Evolutionary conservation across 2,329 filamentous ascomycete genomes (phyloP).

Genomic region (Pseudogymnoascus sp.): DNA sequence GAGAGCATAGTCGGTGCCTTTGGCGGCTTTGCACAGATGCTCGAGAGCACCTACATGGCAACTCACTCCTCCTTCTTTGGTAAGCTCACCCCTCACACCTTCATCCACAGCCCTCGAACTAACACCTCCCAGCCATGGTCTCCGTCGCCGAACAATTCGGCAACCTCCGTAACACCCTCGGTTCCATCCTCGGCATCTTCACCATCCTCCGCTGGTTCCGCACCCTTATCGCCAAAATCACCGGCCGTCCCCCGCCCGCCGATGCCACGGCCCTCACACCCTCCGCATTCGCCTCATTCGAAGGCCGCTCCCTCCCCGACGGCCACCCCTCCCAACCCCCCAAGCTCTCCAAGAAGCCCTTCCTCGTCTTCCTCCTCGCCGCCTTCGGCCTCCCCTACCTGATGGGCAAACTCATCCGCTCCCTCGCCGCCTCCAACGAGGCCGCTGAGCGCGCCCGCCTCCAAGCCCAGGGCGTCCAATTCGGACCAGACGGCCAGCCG

Average conservation of each 20-base stretch:
- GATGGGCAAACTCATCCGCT: conserved; percentile 90
- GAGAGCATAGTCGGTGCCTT: conserved; percentile 96
- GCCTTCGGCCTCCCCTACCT: conserved; percentile 94
- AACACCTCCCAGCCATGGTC: conserved; percentile 67
- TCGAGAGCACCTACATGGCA: conserved; percentile 99
- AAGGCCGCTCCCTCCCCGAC: conserved; percentile 55
- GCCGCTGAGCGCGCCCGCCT: conserved; percentile 63
- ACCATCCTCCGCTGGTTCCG: conserved; percentile 92
- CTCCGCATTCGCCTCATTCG: conserved; percentile 82
- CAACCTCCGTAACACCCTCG: conserved; percentile 84
- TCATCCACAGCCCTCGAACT: conserved; percentile 15
- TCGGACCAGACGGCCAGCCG: conserved; percentile 40
- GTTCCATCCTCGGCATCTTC: conserved; percentile 90
- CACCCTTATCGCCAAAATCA: conserved; percentile 83
- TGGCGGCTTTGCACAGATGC: conserved; percentile 96
- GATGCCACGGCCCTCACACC: conserved; percentile 83
- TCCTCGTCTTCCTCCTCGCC: conserved; percentile 89
- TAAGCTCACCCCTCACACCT: conserved; percentile 40
- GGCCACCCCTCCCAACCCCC: conserved; percentile 47
- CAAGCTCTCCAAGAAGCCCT: conserved; percentile 84
- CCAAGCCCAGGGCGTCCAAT: conserved; percentile 42
- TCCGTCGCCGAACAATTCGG: conserved; percentile 96
- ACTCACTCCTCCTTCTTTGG: conserved; percentile 98
- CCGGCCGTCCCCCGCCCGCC: conserved; percentile 80
- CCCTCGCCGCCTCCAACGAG: conserved; percentile 75